These are phyloP conservation scores for Lachancea sp. DNA, from an alignment of 805 yeast genomes.

Conservation along the genomic window DNA sequence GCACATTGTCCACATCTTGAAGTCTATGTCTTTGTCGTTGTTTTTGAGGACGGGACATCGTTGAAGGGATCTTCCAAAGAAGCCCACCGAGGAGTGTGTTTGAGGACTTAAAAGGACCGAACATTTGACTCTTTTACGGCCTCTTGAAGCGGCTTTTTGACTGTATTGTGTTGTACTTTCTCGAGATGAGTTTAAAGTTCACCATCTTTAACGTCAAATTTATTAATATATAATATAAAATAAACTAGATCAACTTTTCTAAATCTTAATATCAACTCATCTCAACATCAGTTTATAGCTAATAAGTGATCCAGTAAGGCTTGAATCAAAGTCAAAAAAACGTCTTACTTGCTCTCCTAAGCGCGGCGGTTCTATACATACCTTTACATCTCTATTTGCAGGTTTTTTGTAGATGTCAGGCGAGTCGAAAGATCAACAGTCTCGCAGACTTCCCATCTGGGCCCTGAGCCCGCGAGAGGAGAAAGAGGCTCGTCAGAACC, in stretches of 20 bases:
- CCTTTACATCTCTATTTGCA: not conserved
- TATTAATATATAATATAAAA: not conserved
- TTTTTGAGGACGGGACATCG: slow-evolving; percentile 75
- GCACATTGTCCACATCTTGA: slow-evolving; percentile 71
- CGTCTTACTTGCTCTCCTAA: not conserved
- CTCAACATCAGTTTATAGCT: not conserved
- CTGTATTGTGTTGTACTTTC: not conserved
- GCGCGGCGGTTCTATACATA: not conserved
- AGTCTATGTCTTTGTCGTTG: slow-evolving; percentile 78
- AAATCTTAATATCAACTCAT: not conserved
- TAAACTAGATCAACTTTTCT: not conserved
- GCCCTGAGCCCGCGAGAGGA: slow-evolving; percentile 72
- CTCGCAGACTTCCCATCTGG: slow-evolving; percentile 58
- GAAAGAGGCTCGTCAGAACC: slow-evolving; percentile 59
- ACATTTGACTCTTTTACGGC: slow-evolving; percentile 13
- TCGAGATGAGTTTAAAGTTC: not conserved
- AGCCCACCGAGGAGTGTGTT: slow-evolving; percentile 27
- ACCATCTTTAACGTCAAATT: not conserved
- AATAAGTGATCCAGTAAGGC: not conserved
- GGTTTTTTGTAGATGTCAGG: not conserved
- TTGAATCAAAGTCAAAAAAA: not conserved
- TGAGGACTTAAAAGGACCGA: slow-evolving; percentile 30
- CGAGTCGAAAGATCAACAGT: slow-evolving; percentile 16
- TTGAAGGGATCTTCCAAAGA: slow-evolving; percentile 64
- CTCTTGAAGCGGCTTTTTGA: not conserved